Evolutionary conservation across 768 basidiomycete species (phyloP).

Genomic region (Lactifluus volemus): DNA sequence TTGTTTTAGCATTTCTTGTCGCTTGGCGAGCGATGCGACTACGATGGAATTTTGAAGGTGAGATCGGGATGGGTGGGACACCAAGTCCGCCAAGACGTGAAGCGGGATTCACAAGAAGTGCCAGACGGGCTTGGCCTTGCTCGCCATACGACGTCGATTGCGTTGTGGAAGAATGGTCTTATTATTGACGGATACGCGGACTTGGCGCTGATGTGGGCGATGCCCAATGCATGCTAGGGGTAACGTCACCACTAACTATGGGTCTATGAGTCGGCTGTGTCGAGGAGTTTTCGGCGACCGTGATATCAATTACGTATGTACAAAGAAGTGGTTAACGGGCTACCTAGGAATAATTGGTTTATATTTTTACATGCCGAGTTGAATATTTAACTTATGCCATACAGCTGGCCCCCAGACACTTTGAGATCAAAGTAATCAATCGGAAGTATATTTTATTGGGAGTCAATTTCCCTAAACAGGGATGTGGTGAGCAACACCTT

Average conservation of each 20-base stretch:
- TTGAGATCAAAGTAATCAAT: not conserved
- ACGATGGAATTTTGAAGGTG: not conserved
- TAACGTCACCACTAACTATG: no score
- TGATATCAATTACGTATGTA: no score
- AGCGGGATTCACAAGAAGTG: slow-evolving; percentile 13
- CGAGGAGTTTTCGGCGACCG: no score
- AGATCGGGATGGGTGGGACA: slow-evolving; percentile 17
- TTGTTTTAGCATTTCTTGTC: slow-evolving; percentile 33
- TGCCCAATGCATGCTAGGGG: not conserved
- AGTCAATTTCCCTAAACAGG: not conserved
- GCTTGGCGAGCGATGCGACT: slow-evolving; percentile 32
- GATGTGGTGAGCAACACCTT: not conserved
- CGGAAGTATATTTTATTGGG: not conserved
- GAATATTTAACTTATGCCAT: slow-evolving; percentile 3
- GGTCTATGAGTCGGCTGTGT: no score
- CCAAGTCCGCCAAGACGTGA: slow-evolving; percentile 17
- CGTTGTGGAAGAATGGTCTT: slow-evolving; percentile 62
- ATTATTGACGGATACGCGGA: slow-evolving; percentile 25
- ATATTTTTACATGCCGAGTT: not conserved
- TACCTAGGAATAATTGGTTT: not conserved
- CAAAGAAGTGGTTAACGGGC: no score
- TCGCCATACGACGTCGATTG: slow-evolving; percentile 54
- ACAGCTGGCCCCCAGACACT: not conserved
- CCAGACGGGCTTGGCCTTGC: slow-evolving; percentile 34
- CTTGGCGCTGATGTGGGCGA: not conserved